Evolutionary conservation across 495 filamentous ascomycete genomes (phyloP).

Genomic region (Penicillium samsonianum): DNA sequence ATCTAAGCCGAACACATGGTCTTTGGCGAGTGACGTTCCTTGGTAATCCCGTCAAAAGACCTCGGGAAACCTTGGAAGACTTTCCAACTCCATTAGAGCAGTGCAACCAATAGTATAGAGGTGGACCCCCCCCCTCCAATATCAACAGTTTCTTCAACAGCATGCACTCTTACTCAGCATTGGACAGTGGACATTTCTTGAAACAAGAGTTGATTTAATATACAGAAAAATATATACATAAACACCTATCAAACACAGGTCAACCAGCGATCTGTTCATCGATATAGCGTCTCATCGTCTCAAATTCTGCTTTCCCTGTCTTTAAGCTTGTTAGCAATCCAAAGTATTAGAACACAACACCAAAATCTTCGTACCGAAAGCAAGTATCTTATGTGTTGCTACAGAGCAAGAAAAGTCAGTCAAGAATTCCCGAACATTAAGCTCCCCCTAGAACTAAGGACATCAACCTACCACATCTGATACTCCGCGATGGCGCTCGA

Average conservation of each 20-base stretch:
- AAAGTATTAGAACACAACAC: not conserved
- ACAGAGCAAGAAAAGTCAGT: slow-evolving; percentile 18
- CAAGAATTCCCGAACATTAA: not conserved
- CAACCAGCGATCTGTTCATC: slow-evolving; percentile 45
- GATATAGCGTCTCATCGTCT: slow-evolving; percentile 58
- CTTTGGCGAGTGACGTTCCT: too few relatives aligned
- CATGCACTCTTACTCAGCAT: too few relatives aligned
- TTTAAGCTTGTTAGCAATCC: slow-evolving; percentile 18
- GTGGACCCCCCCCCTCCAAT: too few relatives aligned
- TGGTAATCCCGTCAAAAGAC: too few relatives aligned
- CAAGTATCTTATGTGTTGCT: slow-evolving; percentile 61
- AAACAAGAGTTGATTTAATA: not conserved
- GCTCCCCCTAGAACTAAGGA: not conserved
- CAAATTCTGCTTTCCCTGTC: slow-evolving; percentile 62
- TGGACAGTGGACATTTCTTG: too few relatives aligned
- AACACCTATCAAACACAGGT: slow-evolving; percentile 2
- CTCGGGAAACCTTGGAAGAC: too few relatives aligned
- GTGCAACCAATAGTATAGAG: too few relatives aligned
- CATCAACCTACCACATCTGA: slow-evolving; percentile 62
- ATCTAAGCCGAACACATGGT: too few relatives aligned
- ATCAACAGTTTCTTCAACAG: too few relatives aligned
- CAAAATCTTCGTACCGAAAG: slow-evolving; percentile 44
- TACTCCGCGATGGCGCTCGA: slow-evolving; percentile 69
- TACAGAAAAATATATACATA: not conserved
- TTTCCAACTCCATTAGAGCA: too few relatives aligned